Evolutionary conservation across 1,284 basidiomycete genomes (phyloP).

Genomic region (Phlebopus sp.): DNA sequence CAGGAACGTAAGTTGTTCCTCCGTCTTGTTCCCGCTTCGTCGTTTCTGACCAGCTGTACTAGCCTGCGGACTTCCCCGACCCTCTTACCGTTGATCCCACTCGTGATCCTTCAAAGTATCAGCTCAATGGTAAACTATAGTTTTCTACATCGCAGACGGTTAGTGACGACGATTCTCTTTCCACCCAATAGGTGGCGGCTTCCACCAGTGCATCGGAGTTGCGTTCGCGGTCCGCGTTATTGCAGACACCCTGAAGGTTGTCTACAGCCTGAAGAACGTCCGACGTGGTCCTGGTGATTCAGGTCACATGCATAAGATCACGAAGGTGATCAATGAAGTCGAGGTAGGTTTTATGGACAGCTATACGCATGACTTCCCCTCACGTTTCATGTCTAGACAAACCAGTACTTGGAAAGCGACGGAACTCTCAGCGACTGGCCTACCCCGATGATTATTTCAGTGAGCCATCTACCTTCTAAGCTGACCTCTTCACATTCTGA

Average conservation of each 20-base stretch:
- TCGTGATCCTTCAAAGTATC: slow-evolving; percentile 37
- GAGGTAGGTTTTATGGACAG: background rate
- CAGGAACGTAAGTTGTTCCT: slow-evolving; percentile 39
- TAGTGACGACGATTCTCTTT: background rate
- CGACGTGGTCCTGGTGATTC: slow-evolving; percentile 41
- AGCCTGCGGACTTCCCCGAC: slow-evolving; percentile 23
- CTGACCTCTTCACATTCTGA: too few relatives aligned
- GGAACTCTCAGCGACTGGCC: background rate
- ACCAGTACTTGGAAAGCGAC: background rate
- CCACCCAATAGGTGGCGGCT: slow-evolving; percentile 29
- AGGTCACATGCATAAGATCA: slow-evolving; percentile 39
- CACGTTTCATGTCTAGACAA: background rate
- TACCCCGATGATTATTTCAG: background rate
- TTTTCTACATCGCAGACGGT: background rate
- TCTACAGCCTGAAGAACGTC: slow-evolving; percentile 46
- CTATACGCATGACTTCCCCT: too few relatives aligned
- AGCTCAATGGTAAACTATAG: slow-evolving; percentile 34
- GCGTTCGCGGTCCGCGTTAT: slow-evolving; percentile 40
- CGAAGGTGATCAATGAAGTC: slow-evolving; percentile 17
- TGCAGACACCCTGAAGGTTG: slow-evolving; percentile 42
- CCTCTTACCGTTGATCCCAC: slow-evolving; percentile 40
- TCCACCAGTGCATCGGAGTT: slow-evolving; percentile 43
- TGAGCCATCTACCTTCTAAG: background rate
- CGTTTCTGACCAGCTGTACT: too few relatives aligned
- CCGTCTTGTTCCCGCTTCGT: background rate